These are phyloP conservation scores for Lindgomyces ingoldianus DNA, from an alignment of 495 filamentous ascomycete species.

Conservation along the genomic window DNA sequence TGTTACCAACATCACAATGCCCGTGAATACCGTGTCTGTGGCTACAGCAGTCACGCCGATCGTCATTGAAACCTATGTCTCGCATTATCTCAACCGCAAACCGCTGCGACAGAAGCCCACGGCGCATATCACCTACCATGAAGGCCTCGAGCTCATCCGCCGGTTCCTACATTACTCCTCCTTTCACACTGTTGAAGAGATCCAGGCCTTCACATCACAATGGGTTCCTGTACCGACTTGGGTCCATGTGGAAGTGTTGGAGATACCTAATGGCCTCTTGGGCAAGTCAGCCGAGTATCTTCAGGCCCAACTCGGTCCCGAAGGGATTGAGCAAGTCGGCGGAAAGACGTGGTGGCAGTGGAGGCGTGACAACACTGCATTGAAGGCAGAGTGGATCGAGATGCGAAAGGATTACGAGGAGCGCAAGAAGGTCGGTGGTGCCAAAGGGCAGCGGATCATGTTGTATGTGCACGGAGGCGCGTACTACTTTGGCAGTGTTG, in stretches of 20 bases:
- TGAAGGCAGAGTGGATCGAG: conserved; percentile 92
- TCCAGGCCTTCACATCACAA: conserved; percentile 86
- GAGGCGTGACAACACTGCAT: conserved; percentile 61
- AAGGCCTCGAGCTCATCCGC: conserved; percentile 85
- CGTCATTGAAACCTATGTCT: conserved; percentile 73
- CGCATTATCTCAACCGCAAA: conserved; percentile 82
- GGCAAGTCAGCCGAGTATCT: conserved; percentile 62
- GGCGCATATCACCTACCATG: conserved; percentile 86
- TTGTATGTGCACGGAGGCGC: conserved; percentile 88
- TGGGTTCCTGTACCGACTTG: conserved; percentile 87
- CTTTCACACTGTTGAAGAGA: conserved; percentile 84
- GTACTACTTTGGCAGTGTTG: conserved; percentile 87
- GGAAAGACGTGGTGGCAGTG: conserved; percentile 94
- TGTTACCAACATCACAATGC: too few species aligned
- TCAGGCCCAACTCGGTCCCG: conserved; percentile 69
- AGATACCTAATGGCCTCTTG: conserved; percentile 64
- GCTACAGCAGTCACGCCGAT: conserved; percentile 74
- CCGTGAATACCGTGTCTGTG: conserved; percentile 73
- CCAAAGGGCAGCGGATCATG: conserved; percentile 73
- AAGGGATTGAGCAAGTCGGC: conserved; percentile 72
- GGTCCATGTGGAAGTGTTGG: conserved; percentile 75
- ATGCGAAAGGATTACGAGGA: conserved; percentile 80
- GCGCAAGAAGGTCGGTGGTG: conserved; percentile 61
- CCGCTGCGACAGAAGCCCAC: conserved; percentile 73
- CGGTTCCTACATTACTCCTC: conserved; percentile 81